phyloP scores from a whole-genome alignment of 2,329 filamentous ascomycete species.

The Cercospora nicotianae region DNA sequence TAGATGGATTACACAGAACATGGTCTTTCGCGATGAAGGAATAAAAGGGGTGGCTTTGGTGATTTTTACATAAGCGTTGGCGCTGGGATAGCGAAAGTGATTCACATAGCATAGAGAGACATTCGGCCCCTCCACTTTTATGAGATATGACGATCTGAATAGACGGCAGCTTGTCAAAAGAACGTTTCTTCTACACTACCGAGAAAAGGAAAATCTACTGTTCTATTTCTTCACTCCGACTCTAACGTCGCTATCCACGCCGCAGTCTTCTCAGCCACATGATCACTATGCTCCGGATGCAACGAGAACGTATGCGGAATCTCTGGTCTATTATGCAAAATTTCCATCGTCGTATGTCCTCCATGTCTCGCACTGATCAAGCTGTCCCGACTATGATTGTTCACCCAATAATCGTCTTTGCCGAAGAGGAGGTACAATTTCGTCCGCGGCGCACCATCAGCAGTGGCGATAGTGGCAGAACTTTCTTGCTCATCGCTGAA shows the following conservation, averaged over 20 bases:
- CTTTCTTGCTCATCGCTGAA: background rate
- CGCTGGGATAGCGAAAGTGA: background rate
- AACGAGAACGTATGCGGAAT: slow-evolving; percentile 63
- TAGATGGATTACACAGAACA: background rate
- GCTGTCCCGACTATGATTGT: slow-evolving; percentile 57
- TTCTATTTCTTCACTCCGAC: background rate
- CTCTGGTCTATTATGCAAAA: slow-evolving; percentile 50
- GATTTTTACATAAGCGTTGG: slow-evolving; percentile 7
- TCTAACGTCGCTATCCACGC: slow-evolving; percentile 12
- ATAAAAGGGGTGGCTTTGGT: background rate
- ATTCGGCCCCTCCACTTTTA: background rate
- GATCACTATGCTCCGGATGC: slow-evolving; percentile 41
- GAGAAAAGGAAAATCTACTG: background rate
- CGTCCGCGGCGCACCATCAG: slow-evolving; percentile 36
- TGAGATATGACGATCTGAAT: background rate
- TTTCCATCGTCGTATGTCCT: slow-evolving; percentile 52
- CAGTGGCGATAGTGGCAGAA: background rate
- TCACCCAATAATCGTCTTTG: slow-evolving; percentile 62
- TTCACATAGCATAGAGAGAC: background rate
- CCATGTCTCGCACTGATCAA: slow-evolving; percentile 49
- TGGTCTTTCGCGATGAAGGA: background rate
- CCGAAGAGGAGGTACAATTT: slow-evolving; percentile 61
- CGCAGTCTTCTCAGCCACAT: slow-evolving; percentile 15
- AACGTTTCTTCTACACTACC: background rate
- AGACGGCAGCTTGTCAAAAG: background rate